These are phyloP conservation scores for Pseudogymnoascus sp. DNA, from an alignment of 2,329 filamentous ascomycete species.

Conservation along the genomic window DNA sequence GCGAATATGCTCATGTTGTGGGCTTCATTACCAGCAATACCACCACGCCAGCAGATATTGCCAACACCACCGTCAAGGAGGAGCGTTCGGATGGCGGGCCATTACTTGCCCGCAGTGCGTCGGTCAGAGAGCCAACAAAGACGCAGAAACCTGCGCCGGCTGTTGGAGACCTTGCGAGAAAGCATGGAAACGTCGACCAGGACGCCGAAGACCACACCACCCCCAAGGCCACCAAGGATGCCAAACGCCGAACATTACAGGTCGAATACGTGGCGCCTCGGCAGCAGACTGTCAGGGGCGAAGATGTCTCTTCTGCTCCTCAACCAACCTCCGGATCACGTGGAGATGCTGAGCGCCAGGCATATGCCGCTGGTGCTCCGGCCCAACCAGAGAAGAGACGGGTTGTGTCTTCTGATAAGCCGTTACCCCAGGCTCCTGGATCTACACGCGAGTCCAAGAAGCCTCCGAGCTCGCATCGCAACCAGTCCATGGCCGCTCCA, in stretches of 20 bases:
- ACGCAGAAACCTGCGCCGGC: constrained; percentile 45
- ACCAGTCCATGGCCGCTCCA: constrained; percentile 38
- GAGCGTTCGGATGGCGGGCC: constrained; percentile 51
- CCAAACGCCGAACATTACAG: constrained; percentile 89
- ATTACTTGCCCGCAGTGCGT: constrained; percentile 73
- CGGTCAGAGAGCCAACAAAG: constrained; percentile 81
- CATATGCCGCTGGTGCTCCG: constrained; percentile 36
- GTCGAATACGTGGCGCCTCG: constrained; percentile 94
- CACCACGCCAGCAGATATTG: constrained; percentile 77
- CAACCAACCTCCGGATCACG: constrained; percentile 39
- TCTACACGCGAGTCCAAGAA: constrained; percentile 39
- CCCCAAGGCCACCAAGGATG: constrained; percentile 63
- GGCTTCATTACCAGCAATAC: constrained; percentile 95
- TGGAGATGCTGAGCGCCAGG: constrained; percentile 47
- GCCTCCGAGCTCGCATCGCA: constrained; percentile 26
- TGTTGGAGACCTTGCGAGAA: constrained; percentile 60
- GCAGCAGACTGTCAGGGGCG: constrained; percentile 69
- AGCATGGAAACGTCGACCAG: constrained; percentile 66
- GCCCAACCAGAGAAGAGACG: constrained; percentile 26
- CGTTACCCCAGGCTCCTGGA: constrained; percentile 45
- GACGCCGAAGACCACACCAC: constrained; percentile 53
- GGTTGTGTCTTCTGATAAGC: constrained; percentile 45
- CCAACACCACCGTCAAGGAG: constrained; percentile 58
- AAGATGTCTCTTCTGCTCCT: constrained; percentile 26
- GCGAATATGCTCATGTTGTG: constrained; percentile 93